phyloP scores from a whole-genome alignment of 108 stramenopile species.

The Chaetoceros muelleri region DNA sequence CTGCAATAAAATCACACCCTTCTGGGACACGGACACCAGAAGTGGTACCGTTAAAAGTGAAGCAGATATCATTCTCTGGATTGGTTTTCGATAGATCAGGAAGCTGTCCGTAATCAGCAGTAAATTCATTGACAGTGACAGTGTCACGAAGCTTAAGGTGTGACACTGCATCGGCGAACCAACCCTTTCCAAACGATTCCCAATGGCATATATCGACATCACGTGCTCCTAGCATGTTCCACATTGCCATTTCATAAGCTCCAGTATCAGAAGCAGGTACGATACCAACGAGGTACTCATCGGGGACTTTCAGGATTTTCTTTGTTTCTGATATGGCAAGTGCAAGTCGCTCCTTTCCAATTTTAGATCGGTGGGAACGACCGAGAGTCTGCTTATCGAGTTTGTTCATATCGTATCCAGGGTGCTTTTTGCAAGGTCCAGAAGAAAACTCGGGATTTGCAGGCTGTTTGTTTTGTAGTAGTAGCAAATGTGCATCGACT shows the following conservation, averaged over 20 bases:
- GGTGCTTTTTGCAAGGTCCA: conserved; percentile 98
- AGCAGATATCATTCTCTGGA: conserved; percentile 90
- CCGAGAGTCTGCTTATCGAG: conserved; percentile 78
- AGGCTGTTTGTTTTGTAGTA: conserved; percentile 25
- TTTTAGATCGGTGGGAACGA: conserved; percentile 94
- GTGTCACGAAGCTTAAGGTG: conserved; percentile 87
- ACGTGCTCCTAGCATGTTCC: conserved; percentile 92
- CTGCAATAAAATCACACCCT: conserved; percentile 90
- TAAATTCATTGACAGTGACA: conserved; percentile 78
- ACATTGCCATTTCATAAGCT: conserved; percentile 99
- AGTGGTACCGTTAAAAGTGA: conserved; percentile 99
- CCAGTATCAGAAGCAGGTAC: conserved; percentile 99
- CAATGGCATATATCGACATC: conserved; percentile 97
- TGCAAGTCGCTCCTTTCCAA: conserved; percentile 94
- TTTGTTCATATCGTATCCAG: conserved; percentile 75
- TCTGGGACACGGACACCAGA: conserved; percentile 93
- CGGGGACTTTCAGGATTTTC: conserved; percentile 87
- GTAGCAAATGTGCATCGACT: too few relatives aligned
- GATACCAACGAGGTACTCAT: conserved; percentile 90
- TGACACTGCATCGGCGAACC: conserved; percentile 86
- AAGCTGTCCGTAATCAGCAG: conserved; percentile 92
- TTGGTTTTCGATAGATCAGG: conserved; percentile 87
- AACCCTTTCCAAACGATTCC: conserved; percentile 99
- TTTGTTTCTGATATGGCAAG: conserved; percentile 93
- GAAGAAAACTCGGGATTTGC: conserved; percentile 85